phyloP scores from a whole-genome alignment of 2,329 filamentous ascomycete species.

The Penicillium sp. region DNA sequence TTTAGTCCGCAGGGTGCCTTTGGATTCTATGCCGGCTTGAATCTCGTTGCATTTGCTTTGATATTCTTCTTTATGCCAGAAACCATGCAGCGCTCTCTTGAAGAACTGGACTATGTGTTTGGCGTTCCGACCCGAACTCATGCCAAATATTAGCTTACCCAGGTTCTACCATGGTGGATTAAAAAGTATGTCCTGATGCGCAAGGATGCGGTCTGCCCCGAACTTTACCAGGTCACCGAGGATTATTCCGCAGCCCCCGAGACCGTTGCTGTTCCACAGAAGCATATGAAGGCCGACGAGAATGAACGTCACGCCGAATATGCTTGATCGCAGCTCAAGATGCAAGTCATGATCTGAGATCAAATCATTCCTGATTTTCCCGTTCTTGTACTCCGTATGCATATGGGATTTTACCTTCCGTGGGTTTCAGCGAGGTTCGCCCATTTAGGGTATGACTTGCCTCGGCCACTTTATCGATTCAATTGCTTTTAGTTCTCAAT shows the following conservation, averaged over 20 bases:
- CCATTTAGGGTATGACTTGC: not conserved
- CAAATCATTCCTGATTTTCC: not conserved
- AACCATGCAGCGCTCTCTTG: constrained; percentile 50
- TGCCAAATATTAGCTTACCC: constrained; percentile 52
- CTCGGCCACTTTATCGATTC: not conserved
- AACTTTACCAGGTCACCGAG: constrained; percentile 41
- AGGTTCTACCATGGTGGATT: constrained; percentile 58
- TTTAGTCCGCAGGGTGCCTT: constrained; percentile 52
- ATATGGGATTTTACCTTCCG: not conserved
- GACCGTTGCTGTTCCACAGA: not conserved
- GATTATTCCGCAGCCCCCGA: not conserved
- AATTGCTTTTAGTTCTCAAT: not conserved
- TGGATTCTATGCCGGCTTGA: constrained; percentile 56
- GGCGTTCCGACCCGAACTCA: constrained; percentile 54
- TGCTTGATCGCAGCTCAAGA: not conserved
- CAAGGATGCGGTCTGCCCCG: constrained; percentile 46
- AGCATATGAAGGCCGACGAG: not conserved
- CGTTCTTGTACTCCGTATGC: not conserved
- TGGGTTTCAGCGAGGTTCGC: not conserved
- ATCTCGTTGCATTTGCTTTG: constrained; percentile 55
- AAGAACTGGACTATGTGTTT: constrained; percentile 54
- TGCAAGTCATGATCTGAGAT: not conserved
- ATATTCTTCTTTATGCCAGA: constrained; percentile 58
- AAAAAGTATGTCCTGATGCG: constrained; percentile 54
- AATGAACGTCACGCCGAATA: not conserved